Percentiles rank a stretch among this genome's conserved stretches.
phyloP scores from a whole-genome alignment of 2,329 filamentous ascomycete genomes.

The Cladosporium halotolerans region DNA sequence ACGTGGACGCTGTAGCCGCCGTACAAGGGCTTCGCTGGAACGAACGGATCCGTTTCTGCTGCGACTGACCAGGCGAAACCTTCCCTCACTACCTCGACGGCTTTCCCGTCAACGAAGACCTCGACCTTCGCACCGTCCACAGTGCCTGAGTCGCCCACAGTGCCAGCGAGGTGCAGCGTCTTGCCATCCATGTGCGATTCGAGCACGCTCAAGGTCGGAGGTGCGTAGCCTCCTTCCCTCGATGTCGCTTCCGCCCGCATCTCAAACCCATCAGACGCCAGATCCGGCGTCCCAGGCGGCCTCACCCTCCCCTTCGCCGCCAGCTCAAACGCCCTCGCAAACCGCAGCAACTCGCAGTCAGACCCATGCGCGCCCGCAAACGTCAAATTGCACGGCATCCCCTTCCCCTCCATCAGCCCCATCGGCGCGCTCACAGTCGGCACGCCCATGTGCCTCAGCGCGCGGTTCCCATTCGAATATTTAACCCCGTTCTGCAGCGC shows the following conservation, averaged over 20 bases:
- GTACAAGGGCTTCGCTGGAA: conserved; percentile 21
- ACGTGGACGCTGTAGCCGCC: conserved; percentile 23
- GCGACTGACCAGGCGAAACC: conserved; percentile 15
- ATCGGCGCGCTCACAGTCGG: conserved; percentile 51
- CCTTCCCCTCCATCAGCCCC: conserved; percentile 42
- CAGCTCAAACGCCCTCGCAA: conserved; percentile 26
- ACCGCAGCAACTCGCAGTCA: conserved; percentile 33
- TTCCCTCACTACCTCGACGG: background rate
- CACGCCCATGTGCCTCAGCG: conserved; percentile 48
- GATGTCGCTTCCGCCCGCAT: background rate
- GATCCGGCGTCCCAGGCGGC: conserved; percentile 22
- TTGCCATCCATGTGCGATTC: conserved; percentile 10
- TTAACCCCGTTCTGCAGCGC: conserved; percentile 47
- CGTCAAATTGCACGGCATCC: conserved; percentile 49
- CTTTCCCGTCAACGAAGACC: conserved; percentile 12
- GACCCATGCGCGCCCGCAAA: conserved; percentile 47
- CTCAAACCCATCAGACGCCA: conserved; percentile 18
- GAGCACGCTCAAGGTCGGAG: conserved; percentile 3
- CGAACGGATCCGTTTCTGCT: conserved; percentile 15
- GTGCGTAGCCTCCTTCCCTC: background rate
- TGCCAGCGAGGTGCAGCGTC: conserved; percentile 3
- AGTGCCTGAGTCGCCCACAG: background rate
- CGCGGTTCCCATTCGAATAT: conserved; percentile 50
- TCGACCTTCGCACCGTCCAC: conserved; percentile 3
- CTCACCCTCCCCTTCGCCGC: conserved; percentile 15